Evolutionary conservation across 768 basidiomycete species (phyloP).

Genomic region (Termitomyces titanicus): DNA sequence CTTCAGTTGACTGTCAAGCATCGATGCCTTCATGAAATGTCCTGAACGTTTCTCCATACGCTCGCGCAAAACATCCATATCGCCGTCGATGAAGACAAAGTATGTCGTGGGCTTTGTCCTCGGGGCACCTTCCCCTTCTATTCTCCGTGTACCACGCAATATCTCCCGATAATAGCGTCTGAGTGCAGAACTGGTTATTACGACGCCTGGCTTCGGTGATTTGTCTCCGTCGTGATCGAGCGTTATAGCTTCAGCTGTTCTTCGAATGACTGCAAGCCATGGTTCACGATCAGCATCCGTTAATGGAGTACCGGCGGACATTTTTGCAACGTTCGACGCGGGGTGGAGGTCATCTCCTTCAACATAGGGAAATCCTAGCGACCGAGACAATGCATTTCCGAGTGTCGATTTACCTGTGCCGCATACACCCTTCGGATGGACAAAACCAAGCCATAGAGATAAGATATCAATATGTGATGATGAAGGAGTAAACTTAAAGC

Average conservation of each 20-base stretch:
- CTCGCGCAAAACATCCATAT: constrained; percentile 48
- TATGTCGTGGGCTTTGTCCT: constrained; percentile 46
- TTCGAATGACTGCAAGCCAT: constrained; percentile 77
- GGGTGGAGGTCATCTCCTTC: constrained; percentile 93
- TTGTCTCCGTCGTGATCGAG: constrained; percentile 1
- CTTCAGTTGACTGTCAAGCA: constrained; percentile 77
- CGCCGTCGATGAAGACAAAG: constrained; percentile 79
- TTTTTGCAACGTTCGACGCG: constrained; percentile 78
- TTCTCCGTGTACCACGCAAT: constrained; percentile 51
- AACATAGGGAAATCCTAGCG: constrained; percentile 69
- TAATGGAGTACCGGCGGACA: constrained; percentile 72
- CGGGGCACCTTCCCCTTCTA: not conserved
- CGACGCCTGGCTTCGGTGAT: constrained; percentile 44
- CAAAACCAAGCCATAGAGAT: not conserved
- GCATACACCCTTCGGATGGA: constrained; percentile 55
- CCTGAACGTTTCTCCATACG: constrained; percentile 62
- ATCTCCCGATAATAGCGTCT: constrained; percentile 80
- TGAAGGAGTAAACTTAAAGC: too few relatives aligned
- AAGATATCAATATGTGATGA: not conserved
- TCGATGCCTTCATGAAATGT: constrained; percentile 81
- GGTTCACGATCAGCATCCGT: constrained; percentile 81
- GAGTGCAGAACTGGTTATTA: constrained; percentile 85
- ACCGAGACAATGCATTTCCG: constrained; percentile 55
- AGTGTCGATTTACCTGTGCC: constrained; percentile 75
- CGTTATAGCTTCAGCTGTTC: constrained; percentile 48